Evolutionary conservation across 177 flowering plant genomes (phyloP).

Genomic region (Tripterygium wilfordii): DNA sequence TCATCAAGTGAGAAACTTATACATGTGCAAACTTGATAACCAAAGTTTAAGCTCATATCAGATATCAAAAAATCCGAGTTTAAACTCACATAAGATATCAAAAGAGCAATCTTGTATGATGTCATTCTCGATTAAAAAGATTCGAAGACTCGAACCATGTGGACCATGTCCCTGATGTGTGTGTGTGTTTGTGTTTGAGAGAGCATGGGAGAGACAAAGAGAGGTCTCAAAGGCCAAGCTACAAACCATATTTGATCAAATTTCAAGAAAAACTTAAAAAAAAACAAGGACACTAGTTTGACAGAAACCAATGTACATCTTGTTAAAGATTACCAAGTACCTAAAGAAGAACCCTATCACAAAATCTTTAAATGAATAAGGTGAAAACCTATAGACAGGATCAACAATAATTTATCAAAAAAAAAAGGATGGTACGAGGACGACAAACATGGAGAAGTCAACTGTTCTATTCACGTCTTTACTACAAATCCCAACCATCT

Average conservation of each 20-base stretch:
- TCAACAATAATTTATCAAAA: not conserved
- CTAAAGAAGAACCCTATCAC: conserved; percentile 5
- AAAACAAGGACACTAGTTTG: not conserved
- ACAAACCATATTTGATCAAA: conserved; percentile 13
- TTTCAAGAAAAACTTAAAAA: not conserved
- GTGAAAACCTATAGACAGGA: conserved; percentile 2
- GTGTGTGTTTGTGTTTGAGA: not conserved
- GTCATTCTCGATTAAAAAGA: no score
- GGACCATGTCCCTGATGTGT: not conserved
- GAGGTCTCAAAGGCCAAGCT: conserved; percentile 10
- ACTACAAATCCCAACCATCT: conserved; percentile 88
- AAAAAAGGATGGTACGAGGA: not conserved
- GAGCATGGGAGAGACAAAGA: not conserved
- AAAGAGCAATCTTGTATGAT: no score
- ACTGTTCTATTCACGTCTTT: conserved; percentile 5
- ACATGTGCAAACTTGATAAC: no score
- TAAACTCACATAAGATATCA: no score
- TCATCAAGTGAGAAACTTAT: no score
- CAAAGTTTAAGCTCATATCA: no score
- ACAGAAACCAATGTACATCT: not conserved
- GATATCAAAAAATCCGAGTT: no score
- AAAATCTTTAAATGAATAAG: conserved; percentile 8
- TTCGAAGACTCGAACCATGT: no score
- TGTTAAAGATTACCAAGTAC: not conserved
- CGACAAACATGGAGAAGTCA: conserved; percentile 1